Evolutionary conservation across 1,284 basidiomycete genomes (phyloP).

Genomic region (Leucoagaricus sp.): DNA sequence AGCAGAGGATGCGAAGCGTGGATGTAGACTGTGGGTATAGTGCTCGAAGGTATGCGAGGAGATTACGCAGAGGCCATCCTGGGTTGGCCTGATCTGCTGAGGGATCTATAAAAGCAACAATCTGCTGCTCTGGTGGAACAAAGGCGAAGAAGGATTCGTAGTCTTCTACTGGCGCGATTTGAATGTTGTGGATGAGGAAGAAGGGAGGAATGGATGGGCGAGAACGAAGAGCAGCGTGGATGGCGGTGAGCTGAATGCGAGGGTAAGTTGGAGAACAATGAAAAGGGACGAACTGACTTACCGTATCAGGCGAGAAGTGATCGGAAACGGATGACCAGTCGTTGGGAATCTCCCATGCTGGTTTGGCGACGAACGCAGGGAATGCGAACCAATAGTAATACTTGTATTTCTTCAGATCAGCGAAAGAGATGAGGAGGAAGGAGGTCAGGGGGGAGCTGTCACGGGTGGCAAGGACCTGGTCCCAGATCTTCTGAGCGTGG

Average conservation of each 20-base stretch:
- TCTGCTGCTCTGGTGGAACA: constrained; percentile 45
- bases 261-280: constrained; percentile 1
- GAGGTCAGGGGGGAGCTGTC: constrained; percentile 62
- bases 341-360: constrained; percentile 79
- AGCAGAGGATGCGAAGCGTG: constrained; percentile 70
- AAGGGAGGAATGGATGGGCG: constrained; percentile 45
- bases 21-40: constrained; percentile 51
- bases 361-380: constrained; percentile 87
- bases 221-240: constrained; percentile 49
- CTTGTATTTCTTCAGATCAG: constrained; percentile 97
- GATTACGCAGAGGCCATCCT: constrained; percentile 94
- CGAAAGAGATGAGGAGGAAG: constrained; percentile 91
- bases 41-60: constrained; percentile 78
- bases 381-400: constrained; percentile 99
- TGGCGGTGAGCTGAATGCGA: constrained; percentile 45
- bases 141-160: constrained; percentile 45
- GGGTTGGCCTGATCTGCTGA: constrained; percentile 78
- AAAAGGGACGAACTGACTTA: constrained; percentile 24
- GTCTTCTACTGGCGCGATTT: constrained; percentile 54
- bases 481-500: constrained; percentile 72
- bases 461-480: constrained; percentile 50
- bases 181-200: constrained; percentile 52
- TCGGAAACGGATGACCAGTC: constrained; percentile 54
- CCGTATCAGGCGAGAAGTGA: constrained; percentile 35
- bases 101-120: constrained; percentile 85